phyloP scores from a whole-genome alignment of 2,329 filamentous ascomycete genomes.

The Sclerotinia nivalis region DNA sequence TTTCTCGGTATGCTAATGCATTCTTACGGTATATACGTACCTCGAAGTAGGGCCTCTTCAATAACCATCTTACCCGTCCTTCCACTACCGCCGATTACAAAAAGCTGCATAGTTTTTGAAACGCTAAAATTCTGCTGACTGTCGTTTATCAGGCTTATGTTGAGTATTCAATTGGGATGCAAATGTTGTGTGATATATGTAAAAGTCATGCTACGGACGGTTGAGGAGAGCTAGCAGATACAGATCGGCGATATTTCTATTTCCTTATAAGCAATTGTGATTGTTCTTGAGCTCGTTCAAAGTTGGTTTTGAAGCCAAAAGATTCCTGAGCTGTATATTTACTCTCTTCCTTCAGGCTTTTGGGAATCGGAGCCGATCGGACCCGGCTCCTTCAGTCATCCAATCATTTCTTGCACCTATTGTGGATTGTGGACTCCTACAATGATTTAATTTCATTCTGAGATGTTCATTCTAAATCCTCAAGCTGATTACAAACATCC shows the following conservation, averaged over 20 bases:
- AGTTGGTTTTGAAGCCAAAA: background rate
- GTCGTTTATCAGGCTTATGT: background rate
- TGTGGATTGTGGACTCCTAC: background rate
- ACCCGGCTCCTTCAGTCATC: background rate
- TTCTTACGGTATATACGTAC: conserved; percentile 18
- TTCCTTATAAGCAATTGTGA: conserved; percentile 2
- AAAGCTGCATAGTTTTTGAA: conserved; percentile 38
- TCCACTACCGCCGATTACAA: conserved; percentile 49
- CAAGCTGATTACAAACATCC: background rate
- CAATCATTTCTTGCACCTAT: background rate
- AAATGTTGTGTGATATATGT: background rate
- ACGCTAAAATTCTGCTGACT: background rate
- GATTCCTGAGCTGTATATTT: background rate
- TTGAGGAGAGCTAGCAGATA: background rate
- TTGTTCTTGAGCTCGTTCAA: background rate
- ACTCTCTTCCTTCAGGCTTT: background rate
- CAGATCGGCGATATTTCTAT: background rate
- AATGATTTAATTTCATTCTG: background rate
- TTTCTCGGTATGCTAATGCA: background rate
- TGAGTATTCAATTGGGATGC: background rate
- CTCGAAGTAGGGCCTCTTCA: conserved; percentile 39
- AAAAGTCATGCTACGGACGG: background rate
- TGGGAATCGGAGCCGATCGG: conserved; percentile 8
- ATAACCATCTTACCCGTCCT: conserved; percentile 50
- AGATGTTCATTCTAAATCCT: background rate